Base-by-base conservation (phyloP, 139 green algal species). In the Chlamydomonas eustigma region DNA sequence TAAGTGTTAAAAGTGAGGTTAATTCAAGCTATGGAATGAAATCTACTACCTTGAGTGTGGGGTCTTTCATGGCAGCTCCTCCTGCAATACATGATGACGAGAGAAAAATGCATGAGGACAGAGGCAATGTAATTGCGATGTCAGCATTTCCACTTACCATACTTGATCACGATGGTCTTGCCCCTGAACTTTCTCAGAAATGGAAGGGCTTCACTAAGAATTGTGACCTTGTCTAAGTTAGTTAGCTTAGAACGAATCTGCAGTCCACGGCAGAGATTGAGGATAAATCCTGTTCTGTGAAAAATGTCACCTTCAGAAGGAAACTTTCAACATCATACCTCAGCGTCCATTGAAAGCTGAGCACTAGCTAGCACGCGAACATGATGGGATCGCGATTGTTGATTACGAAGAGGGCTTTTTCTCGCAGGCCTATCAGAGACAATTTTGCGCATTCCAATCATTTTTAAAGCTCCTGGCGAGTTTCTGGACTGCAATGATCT, bases 151-250 rank as follows among this genome's bases (percentile, higher is more conserved):
- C 18, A 12, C 44, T 18, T 58, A 58, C 44, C 44, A 77, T 98
- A 99, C 88, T 99, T 99, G 71, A 99, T 89, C 1, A 99, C 96
- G 1, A 99, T 84, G 0, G 92, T 99, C 78, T 98, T 97, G 37
- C 89, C 90, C 3, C 82, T 78, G 75, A 98, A 98, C 33, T 83
- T 84, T 78, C 97, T 92, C 81, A 99, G 88, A 82, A 98, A 99
- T 1, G 96, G 96, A 78, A 99, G 83, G 1, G 96, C 96, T 82
- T 99, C 96, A 28, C 92, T 92, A 34, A 99, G 84, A 32, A 98
- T 88, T 2, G 80, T 87, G 1, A 98, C 93, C 18, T 91, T 85
- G 33, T 97, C 87, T 25, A 95, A 77, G 77, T 83, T 83, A 25
- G 70, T 87, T 2, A 89, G 79, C 74, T 76, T 22, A 18, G 58